These are phyloP conservation scores for Exophiala alcalophila DNA, from an alignment of 2,329 filamentous ascomycete species.

Conservation along the genomic window DNA sequence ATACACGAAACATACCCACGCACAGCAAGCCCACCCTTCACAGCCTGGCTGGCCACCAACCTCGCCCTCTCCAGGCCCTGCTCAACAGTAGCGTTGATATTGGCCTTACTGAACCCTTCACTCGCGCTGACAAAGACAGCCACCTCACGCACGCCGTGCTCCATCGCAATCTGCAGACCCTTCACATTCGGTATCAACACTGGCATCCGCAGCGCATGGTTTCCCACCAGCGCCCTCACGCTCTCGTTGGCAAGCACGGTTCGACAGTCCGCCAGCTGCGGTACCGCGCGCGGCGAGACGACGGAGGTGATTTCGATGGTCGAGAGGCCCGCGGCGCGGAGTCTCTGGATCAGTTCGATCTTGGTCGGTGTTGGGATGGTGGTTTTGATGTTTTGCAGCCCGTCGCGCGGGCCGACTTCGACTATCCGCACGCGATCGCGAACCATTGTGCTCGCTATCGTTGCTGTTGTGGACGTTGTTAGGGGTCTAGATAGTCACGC, in stretches of 20 bases:
- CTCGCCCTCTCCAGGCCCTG: constrained; percentile 38
- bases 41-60: constrained; percentile 35
- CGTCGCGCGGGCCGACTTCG: constrained; percentile 81
- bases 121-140: constrained; percentile 44
- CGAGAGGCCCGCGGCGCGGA: constrained; percentile 65
- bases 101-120: constrained; percentile 44
- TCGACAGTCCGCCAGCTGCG: constrained; percentile 58
- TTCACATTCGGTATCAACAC: constrained; percentile 44
- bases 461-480: too few relatives aligned
- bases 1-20: constrained; percentile 42
- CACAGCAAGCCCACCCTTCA: constrained; percentile 32
- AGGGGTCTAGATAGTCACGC: too few relatives aligned
- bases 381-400: constrained; percentile 80
- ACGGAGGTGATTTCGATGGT: constrained; percentile 81
- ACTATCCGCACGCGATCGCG: constrained; percentile 66
- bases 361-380: constrained; percentile 69
- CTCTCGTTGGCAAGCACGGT: constrained; percentile 24
- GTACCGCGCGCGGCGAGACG: constrained; percentile 79
- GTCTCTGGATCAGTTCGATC: constrained; percentile 68
- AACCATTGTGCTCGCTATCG: too few relatives aligned
- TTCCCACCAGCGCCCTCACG: constrained; percentile 2
- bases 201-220: constrained; percentile 33
- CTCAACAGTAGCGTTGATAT: constrained; percentile 43
- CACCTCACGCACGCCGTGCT: constrained; percentile 38
- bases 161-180: constrained; percentile 57